Base-by-base conservation (phyloP, 164 flowering plant genomes). In the Berberis vulgaris region DNA sequence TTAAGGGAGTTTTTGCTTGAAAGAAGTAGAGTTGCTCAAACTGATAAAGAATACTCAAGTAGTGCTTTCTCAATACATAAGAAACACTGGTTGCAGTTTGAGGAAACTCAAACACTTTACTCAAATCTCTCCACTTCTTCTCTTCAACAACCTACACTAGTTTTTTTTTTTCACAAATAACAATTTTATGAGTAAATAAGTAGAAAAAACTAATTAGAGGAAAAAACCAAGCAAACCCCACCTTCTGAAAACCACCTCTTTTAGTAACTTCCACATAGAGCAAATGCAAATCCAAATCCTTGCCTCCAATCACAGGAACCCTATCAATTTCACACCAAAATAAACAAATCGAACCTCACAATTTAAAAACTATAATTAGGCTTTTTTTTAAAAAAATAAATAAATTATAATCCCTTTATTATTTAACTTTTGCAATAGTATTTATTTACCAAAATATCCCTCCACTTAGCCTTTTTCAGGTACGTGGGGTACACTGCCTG, bases 101-200 rank as follows among this genome's bases (percentile, higher is more conserved):
- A 13, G 91, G 80, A 68, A 92, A 86, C 11, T 61, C 79, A 65
- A 89, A 89, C 12, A 75, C 79, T 41, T 68, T 61, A 5, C 94
- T 76, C 67, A 89, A 83, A 69, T 87, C 95, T 76, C 86, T 87
- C 98, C 98, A 92, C 78, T 89, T 92, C 77, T 85, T 92, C 68
- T 86, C 93, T 57, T 71, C 67, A 12, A 89, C 85, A 41, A 89
- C 98, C 96, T 62, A 49, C 5, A 57, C 26, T 26, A 26, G 26
- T 26, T 26, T 26, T 26, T 26, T 26, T 26, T 26, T 26, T 26
- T 26, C 26, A 26, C 26, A 26, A 26, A 26, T 26, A 26, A 0
- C 26, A 26, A 26, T 26, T 26, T 26, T 26, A 26, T 26, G 26
- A 26, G 26, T 26, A 26, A 0, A 0, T 26, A 26, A 26, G 26